Conservation (phyloP, 2,329 filamentous ascomycete species). For the Trichophyton schoenleinii region DNA sequence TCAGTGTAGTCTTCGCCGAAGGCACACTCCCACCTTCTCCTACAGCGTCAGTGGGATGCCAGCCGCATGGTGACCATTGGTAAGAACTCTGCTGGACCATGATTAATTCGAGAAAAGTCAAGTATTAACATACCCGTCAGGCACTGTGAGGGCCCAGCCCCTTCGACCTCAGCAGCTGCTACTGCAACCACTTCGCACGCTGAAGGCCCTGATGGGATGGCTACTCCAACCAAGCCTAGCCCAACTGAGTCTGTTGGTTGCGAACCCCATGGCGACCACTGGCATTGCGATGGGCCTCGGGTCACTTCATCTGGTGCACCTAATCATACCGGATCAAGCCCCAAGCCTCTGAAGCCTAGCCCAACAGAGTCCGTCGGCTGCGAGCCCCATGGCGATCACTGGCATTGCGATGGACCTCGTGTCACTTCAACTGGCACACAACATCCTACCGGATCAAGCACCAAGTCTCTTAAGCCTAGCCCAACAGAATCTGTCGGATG, state of each 20-base stretch:
- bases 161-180: constrained; percentile 1
- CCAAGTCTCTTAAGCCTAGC: constrained; percentile 8
- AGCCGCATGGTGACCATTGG: constrained; percentile 16
- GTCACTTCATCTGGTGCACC: neutral
- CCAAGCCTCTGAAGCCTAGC: constrained; percentile 4
- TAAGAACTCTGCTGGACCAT: neutral
- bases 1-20: constrained; percentile 8
- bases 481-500: constrained; percentile 15
- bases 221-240: constrained; percentile 6
- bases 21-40: constrained; percentile 21
- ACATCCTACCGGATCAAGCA: neutral
- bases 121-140: constrained; percentile 9
- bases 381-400: constrained; percentile 16
- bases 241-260: constrained; percentile 15
- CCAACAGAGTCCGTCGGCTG: constrained; percentile 15
- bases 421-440: no score
- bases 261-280: constrained; percentile 16
- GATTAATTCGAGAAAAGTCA: neutral
- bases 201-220: neutral
- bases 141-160: constrained; percentile 21
- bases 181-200: neutral
- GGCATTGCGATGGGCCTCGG: constrained; percentile 16
- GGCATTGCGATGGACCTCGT: constrained; percentile 9
- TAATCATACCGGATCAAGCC: neutral
- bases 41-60: constrained; percentile 18